Conservation (phyloP, 2,329 filamentous ascomycete genomes). For the Dactylella cylindrospora region DNA sequence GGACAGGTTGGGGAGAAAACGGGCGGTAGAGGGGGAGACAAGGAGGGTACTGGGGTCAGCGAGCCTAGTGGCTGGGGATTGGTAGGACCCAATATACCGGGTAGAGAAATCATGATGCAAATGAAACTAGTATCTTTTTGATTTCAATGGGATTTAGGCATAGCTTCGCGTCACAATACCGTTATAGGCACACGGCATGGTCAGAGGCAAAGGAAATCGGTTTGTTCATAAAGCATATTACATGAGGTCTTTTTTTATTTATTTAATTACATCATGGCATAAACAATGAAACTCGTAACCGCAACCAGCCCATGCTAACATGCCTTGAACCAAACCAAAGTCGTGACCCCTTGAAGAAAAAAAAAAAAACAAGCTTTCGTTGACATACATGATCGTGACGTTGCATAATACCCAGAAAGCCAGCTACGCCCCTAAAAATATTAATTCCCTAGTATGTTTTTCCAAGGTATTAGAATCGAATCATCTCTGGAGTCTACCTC, state of each 20-base stretch:
- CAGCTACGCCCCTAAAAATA: slow-evolving; percentile 1
- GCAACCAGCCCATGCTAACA: no score
- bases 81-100: slow-evolving; percentile 1
- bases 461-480: slow-evolving; percentile 9
- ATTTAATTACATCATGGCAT: no score
- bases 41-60: slow-evolving; percentile 24
- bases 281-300: slow-evolving; percentile 13
- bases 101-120: no score
- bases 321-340: slow-evolving; percentile 3
- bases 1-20: slow-evolving; percentile 19
- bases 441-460: slow-evolving; percentile 5
- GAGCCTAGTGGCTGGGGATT: slow-evolving; percentile 36
- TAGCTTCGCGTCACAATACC: background rate
- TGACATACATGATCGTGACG: slow-evolving; percentile 17
- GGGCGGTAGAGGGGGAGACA: slow-evolving; percentile 18
- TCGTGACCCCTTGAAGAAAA: background rate
- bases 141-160: background rate
- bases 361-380: no score
- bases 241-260: no score
- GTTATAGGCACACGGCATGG: background rate
- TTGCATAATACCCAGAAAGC: slow-evolving; percentile 11
- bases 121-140: background rate
- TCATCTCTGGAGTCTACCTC: no score
- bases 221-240: slow-evolving; percentile 22
- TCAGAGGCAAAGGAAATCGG: slow-evolving; percentile 7